These are phyloP conservation scores for Laburnicola sp. DNA, from an alignment of 2,329 filamentous ascomycete species.

Conservation along the genomic window DNA sequence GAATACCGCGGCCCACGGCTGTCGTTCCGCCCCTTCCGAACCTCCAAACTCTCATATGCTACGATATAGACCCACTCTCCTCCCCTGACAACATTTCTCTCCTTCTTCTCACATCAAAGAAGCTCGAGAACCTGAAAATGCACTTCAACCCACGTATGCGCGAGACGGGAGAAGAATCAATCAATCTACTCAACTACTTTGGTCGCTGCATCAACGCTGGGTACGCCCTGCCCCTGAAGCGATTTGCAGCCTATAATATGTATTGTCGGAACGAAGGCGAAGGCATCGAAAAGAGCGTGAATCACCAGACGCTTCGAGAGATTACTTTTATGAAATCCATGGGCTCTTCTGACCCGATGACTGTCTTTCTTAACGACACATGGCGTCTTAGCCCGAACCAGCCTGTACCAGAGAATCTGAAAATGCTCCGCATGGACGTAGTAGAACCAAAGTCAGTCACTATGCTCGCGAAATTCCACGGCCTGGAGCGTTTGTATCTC, in stretches of 20 bases:
- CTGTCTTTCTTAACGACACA: constrained; percentile 59
- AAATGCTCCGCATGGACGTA: constrained; percentile 54
- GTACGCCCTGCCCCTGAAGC: constrained; percentile 53
- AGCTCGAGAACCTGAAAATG: constrained; percentile 58
- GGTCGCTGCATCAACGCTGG: constrained; percentile 56
- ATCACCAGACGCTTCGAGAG: constrained; percentile 49
- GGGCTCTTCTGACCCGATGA: constrained; percentile 50
- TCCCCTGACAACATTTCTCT: constrained; percentile 65
- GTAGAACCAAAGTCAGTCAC: constrained; percentile 50
- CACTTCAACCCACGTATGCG: constrained; percentile 67
- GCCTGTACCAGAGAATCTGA: constrained; percentile 45
- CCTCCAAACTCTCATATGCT: constrained; percentile 57
- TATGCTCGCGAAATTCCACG: constrained; percentile 48
- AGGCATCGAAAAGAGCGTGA: constrained; percentile 51
- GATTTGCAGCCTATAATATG: constrained; percentile 60
- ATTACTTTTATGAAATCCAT: constrained; percentile 59
- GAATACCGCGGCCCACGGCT: constrained; percentile 60
- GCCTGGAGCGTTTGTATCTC: constrained; percentile 58
- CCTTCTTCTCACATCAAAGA: constrained; percentile 57
- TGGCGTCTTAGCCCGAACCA: constrained; percentile 49
- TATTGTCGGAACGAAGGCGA: constrained; percentile 56
- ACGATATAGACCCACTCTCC: constrained; percentile 65
- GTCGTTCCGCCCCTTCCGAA: constrained; percentile 61
- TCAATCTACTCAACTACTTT: constrained; percentile 59
- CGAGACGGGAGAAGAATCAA: constrained; percentile 59